A percentile compares a stretch with the other conserved stretches of the same genome.
Evolutionary conservation across 306 rosid genomes (phyloP).

Genomic region (Casuarina cunninghamiana): DNA sequence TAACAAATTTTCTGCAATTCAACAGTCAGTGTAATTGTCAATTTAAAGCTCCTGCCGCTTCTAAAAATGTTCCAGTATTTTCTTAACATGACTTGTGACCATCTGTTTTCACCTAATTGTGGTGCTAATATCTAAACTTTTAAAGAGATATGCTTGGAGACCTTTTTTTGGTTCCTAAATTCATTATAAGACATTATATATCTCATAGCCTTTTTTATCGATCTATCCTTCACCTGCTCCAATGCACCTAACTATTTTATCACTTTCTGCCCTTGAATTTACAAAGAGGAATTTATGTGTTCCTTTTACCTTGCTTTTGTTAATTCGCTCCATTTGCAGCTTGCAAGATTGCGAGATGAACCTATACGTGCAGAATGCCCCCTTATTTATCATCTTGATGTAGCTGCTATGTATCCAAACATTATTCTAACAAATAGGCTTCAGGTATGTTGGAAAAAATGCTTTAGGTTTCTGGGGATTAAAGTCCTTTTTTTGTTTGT

Average conservation of each 20-base stretch:
- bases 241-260: too few species aligned
- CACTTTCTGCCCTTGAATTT: too few species aligned
- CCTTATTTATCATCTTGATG: conserved; percentile 95
- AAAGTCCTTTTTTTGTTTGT: conserved; percentile 1
- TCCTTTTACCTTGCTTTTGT: conserved; percentile 5
- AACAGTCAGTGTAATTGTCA: not conserved
- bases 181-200: too few species aligned
- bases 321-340: conserved; percentile 53
- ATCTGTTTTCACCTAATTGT: not conserved
- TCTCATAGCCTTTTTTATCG: too few species aligned
- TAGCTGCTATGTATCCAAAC: conserved; percentile 99
- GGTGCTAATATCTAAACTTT: conserved; percentile 19
- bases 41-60: not conserved
- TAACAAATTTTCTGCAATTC: not conserved
- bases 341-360: conserved; percentile 62
- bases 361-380: conserved; percentile 91
- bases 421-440: conserved; percentile 95
- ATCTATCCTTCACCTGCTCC: too few species aligned
- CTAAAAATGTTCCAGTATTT: not conserved
- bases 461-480: conserved; percentile 19
- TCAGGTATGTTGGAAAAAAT: conserved; percentile 61
- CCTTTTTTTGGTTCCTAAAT: not conserved
- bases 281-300: too few species aligned
- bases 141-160: conserved; percentile 16
- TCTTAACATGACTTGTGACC: not conserved